Evolutionary conservation across 495 filamentous ascomycete genomes (phyloP), one percentile per base, ranked within the genome.

Genomic region (Mytilinidion resinicola): DNA sequence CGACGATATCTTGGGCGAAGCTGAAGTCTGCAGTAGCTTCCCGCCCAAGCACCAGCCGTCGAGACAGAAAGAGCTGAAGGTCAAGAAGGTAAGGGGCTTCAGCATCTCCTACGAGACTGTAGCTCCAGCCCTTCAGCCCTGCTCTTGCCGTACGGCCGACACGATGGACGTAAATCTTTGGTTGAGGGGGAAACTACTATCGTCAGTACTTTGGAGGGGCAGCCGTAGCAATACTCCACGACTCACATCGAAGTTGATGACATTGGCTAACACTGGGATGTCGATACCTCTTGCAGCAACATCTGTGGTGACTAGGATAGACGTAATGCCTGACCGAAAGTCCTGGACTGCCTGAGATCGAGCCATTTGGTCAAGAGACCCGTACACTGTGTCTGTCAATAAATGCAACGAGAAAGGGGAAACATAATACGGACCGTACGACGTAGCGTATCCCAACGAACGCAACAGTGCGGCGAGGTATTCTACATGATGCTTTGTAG

Each of bases 401-500:
- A 49, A 30, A 3, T 19, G 14, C 41, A 14, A n/a, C 14, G 8
- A 9, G 2, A 43, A 19, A 3, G 4, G 14, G 41, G 17, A 9
- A 4, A 20, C 3, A 33, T 17, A 1, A 19, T 11, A 9, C 48
- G n/a, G 20, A 53, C 49, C 57, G 64, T 96, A 90, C 3, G 93
- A 97, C 0, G 91, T 87, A 4, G 89, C 80, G 72, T 91, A 98
- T 5, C 91, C 92, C 17, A 87, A 81, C 39, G 84, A 75, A 15
- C 76, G 71, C 2, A 97, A 77, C 15, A 98, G 74, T 25, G 80
- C 77, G 34, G 87, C 82, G 7, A 98, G 72, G 70, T 96, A 97
- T 65, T 98, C 93, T n/a, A 98, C 93, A 64, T 96, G 90, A 71
- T 97, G 92, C 66, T 97, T 97, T 0, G 93, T 97, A 8, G 93